A percentile compares a stretch with the other conserved stretches of the same genome.
Conservation (phyloP, 345 rosid species). For the Leavenworthia alabamica region DNA sequence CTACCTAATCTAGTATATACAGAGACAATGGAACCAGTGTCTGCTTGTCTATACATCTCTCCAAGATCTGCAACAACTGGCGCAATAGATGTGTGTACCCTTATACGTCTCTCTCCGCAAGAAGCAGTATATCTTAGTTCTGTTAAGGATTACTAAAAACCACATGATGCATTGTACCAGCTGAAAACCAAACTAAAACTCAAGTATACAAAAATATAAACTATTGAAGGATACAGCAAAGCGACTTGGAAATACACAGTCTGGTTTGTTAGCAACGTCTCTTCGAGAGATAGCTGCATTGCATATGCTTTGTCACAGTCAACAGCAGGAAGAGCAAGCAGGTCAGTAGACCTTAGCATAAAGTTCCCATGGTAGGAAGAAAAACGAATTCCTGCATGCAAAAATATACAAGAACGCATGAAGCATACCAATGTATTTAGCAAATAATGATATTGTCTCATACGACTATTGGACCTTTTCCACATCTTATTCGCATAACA, state of each 20-base stretch:
- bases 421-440: conserved; percentile 13
- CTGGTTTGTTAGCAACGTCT: conserved; percentile 75
- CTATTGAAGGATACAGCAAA: conserved; percentile 80
- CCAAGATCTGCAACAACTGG: conserved; percentile 90
- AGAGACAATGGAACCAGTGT: conserved; percentile 82
- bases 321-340: conserved; percentile 94
- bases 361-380: conserved; percentile 95
- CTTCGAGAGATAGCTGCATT: conserved; percentile 87
- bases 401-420: conserved; percentile 21
- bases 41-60: conserved; percentile 95
- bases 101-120: conserved; percentile 98
- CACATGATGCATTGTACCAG: conserved; percentile 6
- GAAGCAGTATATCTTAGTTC: conserved; percentile 88
- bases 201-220: conserved; percentile 8
- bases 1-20: conserved; percentile 81
- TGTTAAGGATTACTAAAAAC: conserved; percentile 42
- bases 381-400: conserved; percentile 76
- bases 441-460: conserved; percentile 2
- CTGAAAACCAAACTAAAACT: conserved; percentile 7
- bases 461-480: conserved; percentile 65
- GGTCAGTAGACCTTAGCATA: conserved; percentile 93
- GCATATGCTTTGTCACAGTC: conserved; percentile 99
- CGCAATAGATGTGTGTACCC: conserved; percentile 89
- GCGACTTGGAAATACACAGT: conserved; percentile 99
- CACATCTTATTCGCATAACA: conserved; percentile 99